Evolutionary conservation across 208 protist genomes (phyloP).

Genomic region (Entamoeba invadens): DNA sequence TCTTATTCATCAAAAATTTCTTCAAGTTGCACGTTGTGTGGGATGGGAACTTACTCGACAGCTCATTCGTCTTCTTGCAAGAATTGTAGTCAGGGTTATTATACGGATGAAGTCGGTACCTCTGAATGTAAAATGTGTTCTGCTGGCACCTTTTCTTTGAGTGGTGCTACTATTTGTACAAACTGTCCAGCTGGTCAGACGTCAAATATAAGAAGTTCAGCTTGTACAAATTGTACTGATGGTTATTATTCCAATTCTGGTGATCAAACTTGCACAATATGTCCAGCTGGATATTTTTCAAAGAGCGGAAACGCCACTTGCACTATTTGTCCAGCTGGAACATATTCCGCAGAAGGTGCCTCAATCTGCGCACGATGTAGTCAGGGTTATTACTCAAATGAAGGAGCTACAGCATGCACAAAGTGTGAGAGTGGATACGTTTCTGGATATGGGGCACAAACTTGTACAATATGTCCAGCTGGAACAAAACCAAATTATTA

Average conservation of each 20-base stretch:
- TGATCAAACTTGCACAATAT: neutral
- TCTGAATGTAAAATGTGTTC: neutral
- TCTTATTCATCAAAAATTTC: neutral
- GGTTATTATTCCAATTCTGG: neutral
- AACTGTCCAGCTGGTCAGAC: neutral
- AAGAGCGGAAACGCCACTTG: neutral
- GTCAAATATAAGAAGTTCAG: neutral
- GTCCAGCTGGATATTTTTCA: neutral
- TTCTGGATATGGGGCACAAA: neutral
- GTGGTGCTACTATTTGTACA: neutral
- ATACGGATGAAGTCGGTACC: neutral
- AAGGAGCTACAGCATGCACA: neutral
- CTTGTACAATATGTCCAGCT: neutral
- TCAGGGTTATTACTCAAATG: neutral
- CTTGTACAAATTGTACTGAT: neutral
- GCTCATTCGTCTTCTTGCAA: neutral
- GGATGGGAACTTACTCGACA: too few species aligned
- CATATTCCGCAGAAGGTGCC: neutral
- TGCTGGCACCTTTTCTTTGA: neutral
- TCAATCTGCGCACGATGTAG: neutral
- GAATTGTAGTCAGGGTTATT: neutral
- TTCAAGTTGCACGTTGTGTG: too few species aligned
- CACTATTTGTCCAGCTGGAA: neutral
- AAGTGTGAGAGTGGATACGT: neutral
- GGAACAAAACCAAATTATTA: neutral